Conservation (phyloP, 2,329 filamentous ascomycete genomes). For the Blastomyces emzantsi region DNA sequence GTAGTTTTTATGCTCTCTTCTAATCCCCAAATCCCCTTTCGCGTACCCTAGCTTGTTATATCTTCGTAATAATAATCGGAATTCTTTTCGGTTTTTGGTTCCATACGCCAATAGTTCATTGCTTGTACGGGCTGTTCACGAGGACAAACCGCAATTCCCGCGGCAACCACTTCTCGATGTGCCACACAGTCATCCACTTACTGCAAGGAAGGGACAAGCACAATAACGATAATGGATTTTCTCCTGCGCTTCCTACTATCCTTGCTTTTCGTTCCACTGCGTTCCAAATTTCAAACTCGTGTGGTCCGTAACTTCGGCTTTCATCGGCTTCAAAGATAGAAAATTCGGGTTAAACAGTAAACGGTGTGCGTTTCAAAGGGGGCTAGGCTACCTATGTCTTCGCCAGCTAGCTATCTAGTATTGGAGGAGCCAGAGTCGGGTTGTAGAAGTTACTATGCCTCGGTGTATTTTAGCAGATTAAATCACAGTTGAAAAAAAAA, state of each 20-base stretch:
- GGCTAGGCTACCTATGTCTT: background rate
- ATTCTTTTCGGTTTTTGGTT: background rate
- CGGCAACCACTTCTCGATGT: background rate
- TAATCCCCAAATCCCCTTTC: background rate
- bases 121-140: background rate
- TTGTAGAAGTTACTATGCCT: background rate
- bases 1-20: background rate
- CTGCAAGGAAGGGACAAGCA: background rate
- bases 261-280: background rate
- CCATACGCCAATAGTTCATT: background rate
- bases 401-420: background rate
- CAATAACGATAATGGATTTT: background rate
- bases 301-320: background rate
- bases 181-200: background rate
- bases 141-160: background rate
- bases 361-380: background rate
- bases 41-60: background rate
- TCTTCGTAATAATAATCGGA: background rate
- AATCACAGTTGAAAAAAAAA: background rate
- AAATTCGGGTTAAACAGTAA: background rate
- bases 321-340: background rate
- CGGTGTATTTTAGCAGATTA: background rate
- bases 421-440: background rate
- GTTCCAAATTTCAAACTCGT: background rate
- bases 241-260: background rate